Evolutionary conservation across 2,329 filamentous ascomycete genomes (phyloP), one percentile per base, ranked within the genome.

Genomic region (Clathrospora elynae): DNA sequence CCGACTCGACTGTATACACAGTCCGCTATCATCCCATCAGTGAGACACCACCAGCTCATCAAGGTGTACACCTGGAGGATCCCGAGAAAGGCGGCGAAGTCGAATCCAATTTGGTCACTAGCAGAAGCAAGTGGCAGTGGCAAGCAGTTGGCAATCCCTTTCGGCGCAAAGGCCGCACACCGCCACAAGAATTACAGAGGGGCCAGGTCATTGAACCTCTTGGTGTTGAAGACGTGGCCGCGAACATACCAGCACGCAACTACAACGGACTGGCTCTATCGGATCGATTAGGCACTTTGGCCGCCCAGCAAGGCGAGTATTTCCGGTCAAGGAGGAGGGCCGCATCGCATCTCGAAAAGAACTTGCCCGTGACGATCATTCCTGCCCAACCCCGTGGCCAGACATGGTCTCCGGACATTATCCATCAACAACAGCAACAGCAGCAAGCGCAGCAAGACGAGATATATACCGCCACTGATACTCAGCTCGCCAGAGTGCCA

Each of bases 1-100:
- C 80, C 6, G 78, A 78, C 17, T 85, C 82, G 49, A 85, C 83
- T 1, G 78, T 84, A 4, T 85, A 86, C 58, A 78, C 81, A 36
- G 78, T 86, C 19, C 78, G 79, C 19, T 83, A 85, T 57, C 79
- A 84, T 55, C 75, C 80, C 10, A 72, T 79, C 73, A 42, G 78
- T 74, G 25, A 76, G 67, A 35, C 64, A 18, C 65, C 64, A 24
- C 56, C 64, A 9, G 42, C 49, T 5, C 48, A 41, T 22, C 55
- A 50, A 18, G 42, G 44, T 22, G 41, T 42, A 11, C 42, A 57
- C 14, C 30, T 35, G 13, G 54, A 54, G n/a, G 64, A 69, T 42
- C 61, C 46, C 3, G 66, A 70, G 35, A 67, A 67, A 37, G 64
- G 53, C n/a, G 55, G 46, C 24, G 46, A 57, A 14, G 23, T 44